Base-by-base conservation (phyloP, 2,329 filamentous ascomycete species). In the Aspergillus fructus region DNA sequence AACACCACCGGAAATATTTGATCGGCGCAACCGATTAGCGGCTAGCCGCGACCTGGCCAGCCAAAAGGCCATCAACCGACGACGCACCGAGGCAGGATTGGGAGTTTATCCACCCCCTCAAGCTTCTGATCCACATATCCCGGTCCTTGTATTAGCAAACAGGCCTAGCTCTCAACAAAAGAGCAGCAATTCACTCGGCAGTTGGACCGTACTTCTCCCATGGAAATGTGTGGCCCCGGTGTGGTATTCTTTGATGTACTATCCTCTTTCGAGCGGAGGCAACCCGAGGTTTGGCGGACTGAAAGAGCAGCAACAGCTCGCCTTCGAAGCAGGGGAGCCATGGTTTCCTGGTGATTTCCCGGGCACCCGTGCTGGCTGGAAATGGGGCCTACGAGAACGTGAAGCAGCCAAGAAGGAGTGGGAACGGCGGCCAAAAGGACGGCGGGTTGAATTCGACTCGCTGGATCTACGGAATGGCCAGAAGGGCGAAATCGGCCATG, bases 291-390 rank as follows among this genome's bases (percentile, higher is more conserved):
- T 96, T 64, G 93, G 90, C 1, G 93, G 94, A 0, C 68, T 97
- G 33, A 82, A 90, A 45, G 89, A 99, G 73, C 81, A 86, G 50
- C 84, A 87, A 37, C 93, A 97, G 70, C 81, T 96, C 21, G 79
- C 86, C 1, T 96, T 96, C 68, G 93, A 97, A 75, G 84, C 86
- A 19, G 85, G 85, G 0, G 76, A 83, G 39, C 86, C 91, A 1
- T 96, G 89, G 85, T 99, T 96, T 68, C 94, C 94, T 0, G 89
- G 85, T 3, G 94, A 99, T 71, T 90, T 85, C 61, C 87, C 90
- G 0, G 90, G 88, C 4, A 96, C 92, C 0, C 81, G 84, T 56
- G 89, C 92, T 2, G 94, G 94, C 1, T 87, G 85, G 70, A 78
- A 81, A 15, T 97, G 92, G 90, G 90, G 96, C 71, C 69, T 85